These are phyloP conservation scores for Skeletonema potamos DNA, from an alignment of 108 stramenopile genomes.

Conservation along the genomic window DNA sequence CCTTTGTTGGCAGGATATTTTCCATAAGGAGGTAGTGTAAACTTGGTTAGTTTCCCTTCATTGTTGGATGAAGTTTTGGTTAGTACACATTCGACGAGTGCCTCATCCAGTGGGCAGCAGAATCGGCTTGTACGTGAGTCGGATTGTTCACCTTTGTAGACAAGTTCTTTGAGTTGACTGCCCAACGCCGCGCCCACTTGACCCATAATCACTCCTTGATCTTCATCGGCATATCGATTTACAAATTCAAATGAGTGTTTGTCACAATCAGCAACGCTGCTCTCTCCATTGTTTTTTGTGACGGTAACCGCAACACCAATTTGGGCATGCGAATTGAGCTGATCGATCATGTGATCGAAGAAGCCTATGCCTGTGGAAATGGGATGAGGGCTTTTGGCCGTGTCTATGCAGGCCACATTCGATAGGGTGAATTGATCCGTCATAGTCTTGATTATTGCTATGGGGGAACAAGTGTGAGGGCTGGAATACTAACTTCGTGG, in stretches of 20 bases:
- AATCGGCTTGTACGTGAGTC: constrained; percentile 43
- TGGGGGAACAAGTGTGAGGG: no score
- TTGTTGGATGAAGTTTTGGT: constrained; percentile 12
- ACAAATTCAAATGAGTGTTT: constrained; percentile 16
- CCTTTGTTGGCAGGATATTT: constrained; percentile 65
- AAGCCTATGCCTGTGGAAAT: constrained; percentile 84
- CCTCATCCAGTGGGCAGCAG: constrained; percentile 88
- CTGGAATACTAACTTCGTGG: no score
- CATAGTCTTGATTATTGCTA: constrained; percentile 18
- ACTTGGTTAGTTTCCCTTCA: constrained; percentile 30
- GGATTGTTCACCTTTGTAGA: neutral
- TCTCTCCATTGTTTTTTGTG: neutral
- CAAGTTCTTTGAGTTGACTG: constrained; percentile 30
- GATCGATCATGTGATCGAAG: constrained; percentile 77
- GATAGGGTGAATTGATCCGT: constrained; percentile 20
- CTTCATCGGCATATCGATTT: constrained; percentile 55
- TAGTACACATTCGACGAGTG: constrained; percentile 72
- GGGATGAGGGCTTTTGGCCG: constrained; percentile 33
- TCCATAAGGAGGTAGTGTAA: constrained; percentile 73
- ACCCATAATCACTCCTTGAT: constrained; percentile 49
- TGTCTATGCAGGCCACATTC: constrained; percentile 32
- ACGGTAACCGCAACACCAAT: constrained; percentile 69
- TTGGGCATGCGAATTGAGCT: constrained; percentile 88
- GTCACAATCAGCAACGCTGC: neutral
- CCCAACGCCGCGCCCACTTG: constrained; percentile 67